phyloP scores from a whole-genome alignment of 257 asterid species.

The Rauvolfia tetraphylla region DNA sequence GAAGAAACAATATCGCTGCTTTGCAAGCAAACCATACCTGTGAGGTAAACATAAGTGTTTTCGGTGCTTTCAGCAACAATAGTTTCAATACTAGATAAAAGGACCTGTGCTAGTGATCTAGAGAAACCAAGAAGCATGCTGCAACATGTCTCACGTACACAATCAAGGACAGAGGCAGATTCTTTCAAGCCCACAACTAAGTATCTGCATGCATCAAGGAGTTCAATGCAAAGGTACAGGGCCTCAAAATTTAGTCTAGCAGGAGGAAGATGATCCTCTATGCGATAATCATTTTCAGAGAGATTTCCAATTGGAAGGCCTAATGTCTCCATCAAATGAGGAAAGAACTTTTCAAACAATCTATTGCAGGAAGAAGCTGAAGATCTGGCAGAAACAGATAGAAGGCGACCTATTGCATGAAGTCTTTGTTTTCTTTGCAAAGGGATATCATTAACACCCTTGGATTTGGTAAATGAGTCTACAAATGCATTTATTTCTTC shows the following conservation, averaged over 20 bases:
- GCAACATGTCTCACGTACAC: conserved; percentile 41
- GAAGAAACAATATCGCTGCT: neutral
- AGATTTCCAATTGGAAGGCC: conserved; percentile 50
- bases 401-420: conserved; percentile 62
- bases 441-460: conserved; percentile 46
- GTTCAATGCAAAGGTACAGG: conserved; percentile 62
- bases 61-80: conserved; percentile 37
- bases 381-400: conserved; percentile 60
- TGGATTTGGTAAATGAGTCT: conserved; percentile 42
- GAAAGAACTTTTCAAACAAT: conserved; percentile 68
- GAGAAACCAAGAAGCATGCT: conserved; percentile 47
- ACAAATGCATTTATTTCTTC: conserved; percentile 53
- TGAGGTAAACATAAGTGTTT: conserved; percentile 41
- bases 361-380: conserved; percentile 60
- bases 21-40: conserved; percentile 44
- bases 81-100: conserved; percentile 44
- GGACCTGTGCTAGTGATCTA: conserved; percentile 39
- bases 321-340: conserved; percentile 52
- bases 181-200: conserved; percentile 42
- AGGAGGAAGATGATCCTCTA: conserved; percentile 28
- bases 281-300: conserved; percentile 23
- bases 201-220: conserved; percentile 73
- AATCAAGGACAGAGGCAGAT: conserved; percentile 24
- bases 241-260: conserved; percentile 50
- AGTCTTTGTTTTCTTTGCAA: conserved; percentile 61